Percentiles rank a stretch among this genome's conserved stretches.
These are phyloP conservation scores for Oxytropis ochrocephala DNA, from an alignment of 306 rosid species.

Conservation along the genomic window DNA sequence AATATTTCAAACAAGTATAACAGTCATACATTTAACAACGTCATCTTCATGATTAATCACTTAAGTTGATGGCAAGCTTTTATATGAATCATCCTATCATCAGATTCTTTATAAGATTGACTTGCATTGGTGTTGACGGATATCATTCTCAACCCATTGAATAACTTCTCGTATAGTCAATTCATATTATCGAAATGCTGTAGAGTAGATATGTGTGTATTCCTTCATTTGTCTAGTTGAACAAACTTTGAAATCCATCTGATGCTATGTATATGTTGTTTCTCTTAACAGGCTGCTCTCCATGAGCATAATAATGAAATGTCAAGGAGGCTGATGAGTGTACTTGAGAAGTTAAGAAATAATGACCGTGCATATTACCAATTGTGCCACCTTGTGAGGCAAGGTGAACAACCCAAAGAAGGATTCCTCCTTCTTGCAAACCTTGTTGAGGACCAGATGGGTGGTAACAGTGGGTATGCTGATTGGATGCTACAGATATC, in stretches of 20 bases:
- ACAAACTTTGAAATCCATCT: neutral
- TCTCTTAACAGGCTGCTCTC: conserved; percentile 54
- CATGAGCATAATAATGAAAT: conserved; percentile 56
- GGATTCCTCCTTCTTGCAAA: conserved; percentile 75
- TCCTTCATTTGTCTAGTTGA: neutral
- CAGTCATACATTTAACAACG: neutral
- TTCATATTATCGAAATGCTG: neutral
- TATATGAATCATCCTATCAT: neutral
- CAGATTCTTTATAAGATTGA: neutral
- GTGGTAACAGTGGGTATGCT: conserved; percentile 67
- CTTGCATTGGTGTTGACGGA: neutral
- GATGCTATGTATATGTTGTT: conserved; percentile 14
- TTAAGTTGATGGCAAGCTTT: neutral
- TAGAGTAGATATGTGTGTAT: neutral
- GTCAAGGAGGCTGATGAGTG: conserved; percentile 70
- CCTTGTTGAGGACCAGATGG: conserved; percentile 93
- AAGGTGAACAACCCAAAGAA: conserved; percentile 96
- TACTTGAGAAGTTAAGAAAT: conserved; percentile 63
- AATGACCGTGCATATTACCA: conserved; percentile 55
- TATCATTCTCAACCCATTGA: neutral
- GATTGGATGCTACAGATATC: conserved; percentile 91
- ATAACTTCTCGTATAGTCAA: neutral
- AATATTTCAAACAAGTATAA: neutral
- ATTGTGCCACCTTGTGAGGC: conserved; percentile 81
- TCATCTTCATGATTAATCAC: neutral